Evolutionary conservation across 441 rosid genomes (phyloP).

Genomic region (Kokia cookei): DNA sequence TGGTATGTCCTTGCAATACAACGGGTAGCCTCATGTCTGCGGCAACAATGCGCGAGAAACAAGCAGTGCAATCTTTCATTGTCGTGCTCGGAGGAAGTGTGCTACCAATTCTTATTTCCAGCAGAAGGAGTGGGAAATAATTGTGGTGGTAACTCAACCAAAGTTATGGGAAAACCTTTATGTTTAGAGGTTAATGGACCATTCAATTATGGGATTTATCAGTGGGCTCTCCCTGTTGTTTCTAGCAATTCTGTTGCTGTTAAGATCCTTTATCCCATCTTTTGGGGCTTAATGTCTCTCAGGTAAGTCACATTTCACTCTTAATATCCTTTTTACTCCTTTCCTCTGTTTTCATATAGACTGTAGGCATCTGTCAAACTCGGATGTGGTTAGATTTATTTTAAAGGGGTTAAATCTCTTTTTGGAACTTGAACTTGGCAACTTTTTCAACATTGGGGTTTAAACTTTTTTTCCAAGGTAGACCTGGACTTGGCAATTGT

Average conservation of each 20-base stretch:
- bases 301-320: constrained; percentile 28
- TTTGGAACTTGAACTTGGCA: too few species aligned
- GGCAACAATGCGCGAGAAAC: constrained; percentile 32
- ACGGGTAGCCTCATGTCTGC: constrained; percentile 48
- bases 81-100: constrained; percentile 56
- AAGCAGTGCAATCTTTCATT: constrained; percentile 36
- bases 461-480: too few species aligned
- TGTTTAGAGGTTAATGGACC: constrained; percentile 55
- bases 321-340: neutral
- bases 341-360: neutral
- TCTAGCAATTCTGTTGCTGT: constrained; percentile 57
- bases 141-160: constrained; percentile 40
- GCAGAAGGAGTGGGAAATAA: constrained; percentile 18
- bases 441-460: too few species aligned
- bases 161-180: constrained; percentile 21
- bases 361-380: too few species aligned
- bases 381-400: too few species aligned
- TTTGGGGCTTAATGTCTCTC: constrained; percentile 74
- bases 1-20: constrained; percentile 73
- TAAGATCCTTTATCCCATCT: constrained; percentile 65
- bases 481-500: too few species aligned
- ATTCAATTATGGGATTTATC: constrained; percentile 57
- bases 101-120: constrained; percentile 38
- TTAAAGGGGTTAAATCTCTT: too few species aligned
- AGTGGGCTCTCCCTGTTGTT: constrained; percentile 64